Percentiles rank a stretch among this genome's conserved stretches.
Evolutionary conservation across 495 filamentous ascomycete genomes (phyloP).

Genomic region (Evansstolkia leycettana): DNA sequence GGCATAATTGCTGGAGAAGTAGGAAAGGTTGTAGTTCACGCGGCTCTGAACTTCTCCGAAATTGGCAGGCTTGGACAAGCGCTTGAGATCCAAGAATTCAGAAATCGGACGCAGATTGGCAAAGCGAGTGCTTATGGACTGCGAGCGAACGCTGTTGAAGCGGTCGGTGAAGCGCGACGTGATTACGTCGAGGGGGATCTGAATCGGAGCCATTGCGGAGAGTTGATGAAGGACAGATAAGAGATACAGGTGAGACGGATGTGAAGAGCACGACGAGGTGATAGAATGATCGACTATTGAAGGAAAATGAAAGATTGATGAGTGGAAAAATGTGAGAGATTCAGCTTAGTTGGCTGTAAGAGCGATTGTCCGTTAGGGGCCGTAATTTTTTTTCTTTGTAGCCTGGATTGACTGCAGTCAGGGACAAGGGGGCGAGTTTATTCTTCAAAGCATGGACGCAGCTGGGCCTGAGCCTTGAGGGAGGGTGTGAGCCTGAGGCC

Average conservation of each 20-base stretch:
- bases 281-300: too few species aligned
- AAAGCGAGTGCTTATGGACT: conserved; percentile 69
- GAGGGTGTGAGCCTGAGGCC: too few species aligned
- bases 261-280: too few species aligned
- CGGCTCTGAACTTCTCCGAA: conserved; percentile 86
- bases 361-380: neutral
- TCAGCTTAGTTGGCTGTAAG: conserved; percentile 10
- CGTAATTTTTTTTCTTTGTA: too few species aligned
- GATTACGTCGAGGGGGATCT: conserved; percentile 80
- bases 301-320: conserved; percentile 2
- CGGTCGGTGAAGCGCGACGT: conserved; percentile 74
- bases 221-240: conserved; percentile 1
- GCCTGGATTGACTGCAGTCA: too few species aligned
- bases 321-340: too few species aligned
- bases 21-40: conserved; percentile 91
- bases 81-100: conserved; percentile 94
- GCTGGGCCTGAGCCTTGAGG: too few species aligned
- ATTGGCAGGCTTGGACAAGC: conserved; percentile 82
- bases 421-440: too few species aligned
- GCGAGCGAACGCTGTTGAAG: conserved; percentile 66
- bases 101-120: conserved; percentile 83
- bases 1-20: conserved; percentile 98
- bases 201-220: conserved; percentile 66
- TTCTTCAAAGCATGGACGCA: too few species aligned
- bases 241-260: neutral